Base-by-base conservation (phyloP, 768 basidiomycete species). In the Amanita polypyramis region DNA sequence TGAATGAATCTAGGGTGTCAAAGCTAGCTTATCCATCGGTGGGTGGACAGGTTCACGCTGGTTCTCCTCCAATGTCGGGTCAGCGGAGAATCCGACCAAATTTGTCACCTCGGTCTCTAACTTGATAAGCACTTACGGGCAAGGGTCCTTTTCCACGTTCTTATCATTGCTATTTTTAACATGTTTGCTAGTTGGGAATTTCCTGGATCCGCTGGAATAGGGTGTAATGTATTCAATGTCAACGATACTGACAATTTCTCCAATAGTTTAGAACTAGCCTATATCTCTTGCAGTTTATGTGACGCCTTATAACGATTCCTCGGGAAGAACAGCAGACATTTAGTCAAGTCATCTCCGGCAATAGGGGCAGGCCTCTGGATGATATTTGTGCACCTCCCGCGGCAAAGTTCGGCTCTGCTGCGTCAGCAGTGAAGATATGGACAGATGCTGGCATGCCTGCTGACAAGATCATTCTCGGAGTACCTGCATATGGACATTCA, bases 401-500 rank as follows among this genome's bases (percentile, higher is more conserved):
- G 7, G 65, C 78, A 49, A 82, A 79, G 49, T 65, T 68, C 35
- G 90, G 91, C 3, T 94, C 90, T 43, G 93, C 86, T 8, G 70
- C 73, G 19, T 80, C 81, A 5, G 81, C 86, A 3, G 74, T 97
- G 37, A 60, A 68, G 7, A 74, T 77, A 2, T 96, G 93, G 94
- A 76, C 71, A 0, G 54, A 58, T 0, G 91, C 91, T 33, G 86
- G 87, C 9, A 81, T 97, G 65, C 85, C 91, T 14, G 64, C 71
- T 6, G 63, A 72, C 54, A 61, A 70, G 66, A 81, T 95, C 49
- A 77, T 91, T 23, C 77, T 97, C 5, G 94, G 92, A 45, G 80
- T 95, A 0, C 78, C 92, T 10, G 68, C 82, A 14, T 95, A 90
- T 63, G 89, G 88, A 0, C 90, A 90, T 64, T 79, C 87, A 17